Percentiles rank a stretch among this genome's conserved stretches.
Evolutionary conservation across 176 grass and related monocot species (phyloP).

Genomic region (Saccharum spontaneum): DNA sequence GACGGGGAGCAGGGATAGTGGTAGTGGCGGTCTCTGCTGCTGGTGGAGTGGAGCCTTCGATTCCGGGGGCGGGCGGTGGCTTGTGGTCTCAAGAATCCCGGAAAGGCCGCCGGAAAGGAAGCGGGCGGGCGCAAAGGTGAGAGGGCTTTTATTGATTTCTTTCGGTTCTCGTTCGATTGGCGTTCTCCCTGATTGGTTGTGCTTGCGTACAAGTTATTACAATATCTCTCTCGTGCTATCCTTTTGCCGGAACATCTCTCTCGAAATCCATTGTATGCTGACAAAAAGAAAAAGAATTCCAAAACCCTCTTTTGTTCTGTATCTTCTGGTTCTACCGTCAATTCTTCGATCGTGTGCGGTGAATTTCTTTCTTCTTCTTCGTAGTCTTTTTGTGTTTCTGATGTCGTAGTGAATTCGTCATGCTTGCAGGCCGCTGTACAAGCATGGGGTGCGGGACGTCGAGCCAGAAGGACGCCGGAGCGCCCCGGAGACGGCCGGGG

Average conservation of each 20-base stretch:
- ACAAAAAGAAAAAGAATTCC: background rate
- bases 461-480: constrained; percentile 48
- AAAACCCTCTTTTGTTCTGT: background rate
- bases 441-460: constrained; percentile 79
- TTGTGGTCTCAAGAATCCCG: constrained; percentile 24
- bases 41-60: background rate
- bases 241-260: background rate
- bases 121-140: constrained; percentile 41
- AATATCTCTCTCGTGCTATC: background rate
- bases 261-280: background rate
- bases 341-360: background rate
- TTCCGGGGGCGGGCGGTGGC: constrained; percentile 9
- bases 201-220: constrained; percentile 20
- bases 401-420: background rate
- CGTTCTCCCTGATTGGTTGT: background rate
- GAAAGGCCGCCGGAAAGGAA: constrained; percentile 17
- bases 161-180: constrained; percentile 21
- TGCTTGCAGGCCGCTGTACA: background rate
- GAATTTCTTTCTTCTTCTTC: background rate
- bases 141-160: constrained; percentile 24
- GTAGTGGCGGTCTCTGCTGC: background rate
- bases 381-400: background rate
- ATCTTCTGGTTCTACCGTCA: background rate
- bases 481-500: constrained; percentile 41
- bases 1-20: background rate